Evolutionary conservation across 768 basidiomycete genomes (phyloP), one percentile per base, ranked within the genome.

Genomic region (Kwoniella dejecticola): DNA sequence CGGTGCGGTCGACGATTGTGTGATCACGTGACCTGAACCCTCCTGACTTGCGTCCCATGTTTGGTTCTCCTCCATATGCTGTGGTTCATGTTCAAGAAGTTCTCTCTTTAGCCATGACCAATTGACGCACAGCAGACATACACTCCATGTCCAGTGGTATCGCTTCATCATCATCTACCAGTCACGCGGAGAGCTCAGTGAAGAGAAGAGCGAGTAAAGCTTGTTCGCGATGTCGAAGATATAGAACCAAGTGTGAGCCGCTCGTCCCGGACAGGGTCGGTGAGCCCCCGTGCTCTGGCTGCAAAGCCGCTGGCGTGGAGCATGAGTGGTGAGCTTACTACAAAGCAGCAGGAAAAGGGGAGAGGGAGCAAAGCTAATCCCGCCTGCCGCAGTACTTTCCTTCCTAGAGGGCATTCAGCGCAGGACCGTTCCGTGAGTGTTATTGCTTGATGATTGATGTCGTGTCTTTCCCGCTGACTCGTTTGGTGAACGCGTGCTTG

Each of bases 141-240:
- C 11, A 19, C 41, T 11, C 6, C 41, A 42, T 42, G 41, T 42
- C 41, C 5, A 42, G 41, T 42, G 41, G 41, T 42, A 7, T 42
- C 6, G 12, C 41, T 13, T 42, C 41, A 42, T 5, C 12, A 6
- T 42, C 41, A 6, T 42, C 41, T 5, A 42, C 41, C 10, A 11
- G 11, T 7, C 41, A 42, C 6, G 12, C 8, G 6, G 41, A 42
- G 2, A 36, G 33, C 24, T 23, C 30, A 2, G 15, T 48, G 3
- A 36, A 41, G 23, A 62, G 49, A 33, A 8, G 53, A 48, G 60
- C 60, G 11, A 62, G 60, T 38, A 62, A 62, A 31, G 60, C 60
- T 4, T 62, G 60, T 27, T 62, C 60, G 8, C n/a, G 60, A 13
- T 62, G 60, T 27, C 24, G 53, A 15, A 42, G 60, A 44, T 62